Base-by-base conservation (phyloP, 1,139 yeast genomes). In the Kluyveromyces sp. region DNA sequence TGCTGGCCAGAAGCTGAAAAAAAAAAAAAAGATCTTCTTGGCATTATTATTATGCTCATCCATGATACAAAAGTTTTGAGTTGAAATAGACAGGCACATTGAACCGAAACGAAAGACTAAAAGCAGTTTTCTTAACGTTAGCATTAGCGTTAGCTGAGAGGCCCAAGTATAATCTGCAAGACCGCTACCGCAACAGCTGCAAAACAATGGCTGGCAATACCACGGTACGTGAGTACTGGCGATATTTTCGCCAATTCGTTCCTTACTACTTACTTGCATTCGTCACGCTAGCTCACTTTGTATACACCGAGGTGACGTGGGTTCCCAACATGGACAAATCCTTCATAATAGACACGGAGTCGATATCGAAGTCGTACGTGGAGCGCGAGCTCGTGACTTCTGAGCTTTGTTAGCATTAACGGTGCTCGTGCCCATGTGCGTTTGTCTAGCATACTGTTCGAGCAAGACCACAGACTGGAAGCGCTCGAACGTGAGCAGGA, bases 351-450 rank as follows among this genome's bases (percentile, higher is more conserved):
- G 43, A 45, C 32, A 47, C 57, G 33, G 41, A 50, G 6, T 47
- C 48, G 15, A 60, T 60, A 10, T 40, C 52, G 33, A 53, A 53
- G 40, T 40, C 50, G 10, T 57, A 50, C 42, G 50, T 54, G 2
- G 50, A 50, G 4, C 41, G 53, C 39, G 64, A 61, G 45, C 47
- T 56, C 28, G 56, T 61, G 4, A 44, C 54, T 26, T 57, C 54
- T 29, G 30, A 46, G 7, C 53, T 53, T 40, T 57, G 61, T 45
- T 60, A 15, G 35, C 50, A 15, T 49, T 60, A 41, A 53, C 60
- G 37, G 53, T 47, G 15, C 45, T 53, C 7, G 37, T 56, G n/a
- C 55, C 58, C 25, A 32, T 46, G 25, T 7, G 21, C 25, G 34
- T 41, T 4, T 34, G 38, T 21, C 34, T 41, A n/a, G 43, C 43